Evolutionary conservation across 208 protist species (phyloP), one percentile per base, ranked within the genome.

Genomic region (Crithidia mellificae): DNA sequence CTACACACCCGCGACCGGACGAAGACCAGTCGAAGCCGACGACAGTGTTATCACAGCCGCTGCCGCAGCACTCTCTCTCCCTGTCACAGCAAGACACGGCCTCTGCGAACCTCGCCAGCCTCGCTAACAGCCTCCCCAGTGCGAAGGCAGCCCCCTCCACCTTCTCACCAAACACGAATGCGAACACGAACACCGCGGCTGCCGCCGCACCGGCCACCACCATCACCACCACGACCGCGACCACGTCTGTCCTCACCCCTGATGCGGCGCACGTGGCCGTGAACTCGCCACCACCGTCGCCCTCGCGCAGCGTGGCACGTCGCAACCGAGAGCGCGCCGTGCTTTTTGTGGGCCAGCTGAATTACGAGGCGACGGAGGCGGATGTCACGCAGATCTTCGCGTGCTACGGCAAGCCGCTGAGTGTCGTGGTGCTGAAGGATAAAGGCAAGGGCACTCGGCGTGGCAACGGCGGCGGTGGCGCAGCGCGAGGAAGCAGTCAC

Each of bases 311-410:
- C 19, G 77, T 69, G 4, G 76, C 83, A 2, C 78, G 77, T 36
- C 66, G 66, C 25, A 79, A 79, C 55, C 51, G 62, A 19, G 67
- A 67, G n/a, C 63, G 59, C 29, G 74, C 74, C 14, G 74, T 79
- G 7, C 71, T 92, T 12, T 92, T 89, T 72, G 81, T 92, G 8
- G 83, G 83, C 5, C 86, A 92, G 58, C 76, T 92, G 9, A 87
- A 84, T 77, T 89, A 84, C 54, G 81, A 89, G 29, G 80, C 83
- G 7, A 84, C 74, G 32, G 86, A 92, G 68, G 64, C 72, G 14
- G 83, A 92, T 39, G 69, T 92, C 2, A 63, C 49, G 25, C 80
- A 81, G 47, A 61, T 92, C 25, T 92, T 92, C 61, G 58, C 77
- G 50, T 92, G 84, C 74, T 92, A 92, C 61, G 86, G 84, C 17